phyloP scores from a whole-genome alignment of 73 alveolate species.

The Urostyla sp. region DNA sequence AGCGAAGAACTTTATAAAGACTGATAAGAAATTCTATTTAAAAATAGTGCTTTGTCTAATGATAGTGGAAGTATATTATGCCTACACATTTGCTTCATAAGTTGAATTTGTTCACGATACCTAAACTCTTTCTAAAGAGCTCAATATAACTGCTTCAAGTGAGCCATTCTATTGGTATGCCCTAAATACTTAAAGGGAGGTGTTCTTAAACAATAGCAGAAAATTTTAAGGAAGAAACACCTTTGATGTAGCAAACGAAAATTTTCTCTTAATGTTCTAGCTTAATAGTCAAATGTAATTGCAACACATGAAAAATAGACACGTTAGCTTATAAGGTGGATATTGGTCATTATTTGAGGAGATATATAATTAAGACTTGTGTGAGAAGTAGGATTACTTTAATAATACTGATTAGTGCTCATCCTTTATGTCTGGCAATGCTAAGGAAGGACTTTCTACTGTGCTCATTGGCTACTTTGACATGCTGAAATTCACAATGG shows the following conservation, averaged over 20 bases:
- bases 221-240: background rate
- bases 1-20: slow-evolving; percentile 16
- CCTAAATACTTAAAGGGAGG: slow-evolving; percentile 46
- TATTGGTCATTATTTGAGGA: slow-evolving; percentile 2
- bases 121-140: background rate
- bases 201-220: slow-evolving; percentile 23
- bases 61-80: slow-evolving; percentile 37
- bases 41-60: slow-evolving; percentile 11
- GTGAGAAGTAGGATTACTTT: slow-evolving; percentile 9
- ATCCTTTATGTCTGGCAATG: slow-evolving; percentile 24
- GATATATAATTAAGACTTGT: slow-evolving; percentile 10
- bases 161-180: slow-evolving; percentile 58
- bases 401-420: background rate
- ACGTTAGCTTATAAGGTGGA: background rate
- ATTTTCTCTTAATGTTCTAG: background rate
- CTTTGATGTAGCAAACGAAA: slow-evolving; percentile 8
- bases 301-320: slow-evolving; percentile 17
- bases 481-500: too few relatives aligned
- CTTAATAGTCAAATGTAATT: background rate
- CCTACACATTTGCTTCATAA: slow-evolving; percentile 6
- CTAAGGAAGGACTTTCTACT: slow-evolving; percentile 32
- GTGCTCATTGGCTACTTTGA: slow-evolving; percentile 5
- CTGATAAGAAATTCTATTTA: slow-evolving; percentile 12
- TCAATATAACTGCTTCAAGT: slow-evolving; percentile 2
- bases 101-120: background rate